Base-by-base conservation (phyloP, 257 asterid species). In the Misopates orontium region DNA sequence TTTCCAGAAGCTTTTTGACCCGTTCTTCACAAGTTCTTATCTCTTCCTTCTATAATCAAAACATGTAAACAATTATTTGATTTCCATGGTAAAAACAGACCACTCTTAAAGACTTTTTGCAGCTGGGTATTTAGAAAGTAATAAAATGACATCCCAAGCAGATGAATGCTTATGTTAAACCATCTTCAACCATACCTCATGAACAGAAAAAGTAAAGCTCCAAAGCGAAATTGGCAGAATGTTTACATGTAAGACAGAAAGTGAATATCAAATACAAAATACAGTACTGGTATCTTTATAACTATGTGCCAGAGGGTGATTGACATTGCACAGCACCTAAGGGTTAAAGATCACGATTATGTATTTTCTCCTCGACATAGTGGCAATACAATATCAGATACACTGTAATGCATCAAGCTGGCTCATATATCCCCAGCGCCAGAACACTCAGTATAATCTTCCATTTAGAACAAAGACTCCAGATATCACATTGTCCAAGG, bases 1-100 rank as follows among this genome's bases (percentile, higher is more conserved):
- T 73, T 80, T 87, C 95, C 62, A 93, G 87, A 70, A 93, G 96
- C 83, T 78, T 90, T 76, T 93, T 93, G 49, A 83, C 99, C 73
- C 91, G 84, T 64, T 90, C 96, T 84, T 93, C 99, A 66, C 79
- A 75, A 50, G 69, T 65, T 82, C 74, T 84, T 74, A 93, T 84
- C 77, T 93, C 99, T 77, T 86, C 99, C 82, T 87, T 84, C 97
- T 88, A 76, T 68, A 82, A 74, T 60, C 72, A 80, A 44, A 64
- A 72, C 39, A 18, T 67, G 70, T 44, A 70, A 66, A 71, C 51
- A 65, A 28, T 60, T 54, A 25, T 70, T 25, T 42, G 5, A 54
- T 60, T 55, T 41, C 59, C 64, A 58, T 25, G 62, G 61, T 57
- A 56, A 13, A 52, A 71, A 60, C 24, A 45, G 60, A 62, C 57